Evolutionary conservation across 2,329 filamentous ascomycete species (phyloP).

Genomic region (Pseudogymnoascus sp.): DNA sequence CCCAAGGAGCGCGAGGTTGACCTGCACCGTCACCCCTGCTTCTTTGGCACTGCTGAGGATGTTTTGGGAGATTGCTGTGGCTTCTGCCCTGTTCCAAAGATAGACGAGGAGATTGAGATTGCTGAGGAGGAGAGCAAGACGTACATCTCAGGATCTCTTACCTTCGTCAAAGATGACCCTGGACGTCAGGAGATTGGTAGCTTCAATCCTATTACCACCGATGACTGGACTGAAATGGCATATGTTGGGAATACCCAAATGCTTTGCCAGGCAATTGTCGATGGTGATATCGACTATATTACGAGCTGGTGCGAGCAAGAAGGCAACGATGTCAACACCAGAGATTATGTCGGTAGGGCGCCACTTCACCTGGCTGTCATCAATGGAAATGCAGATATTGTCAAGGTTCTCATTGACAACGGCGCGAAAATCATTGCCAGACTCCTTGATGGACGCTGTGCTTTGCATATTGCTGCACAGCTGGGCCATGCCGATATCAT

Average conservation of each 20-base stretch:
- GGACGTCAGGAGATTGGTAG: conserved; percentile 65
- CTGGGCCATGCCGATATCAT: conserved; percentile 63
- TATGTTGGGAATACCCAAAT: conserved; percentile 73
- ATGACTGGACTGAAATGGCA: conserved; percentile 88
- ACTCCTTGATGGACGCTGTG: conserved; percentile 70
- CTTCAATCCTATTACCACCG: conserved; percentile 73
- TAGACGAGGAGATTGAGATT: conserved; percentile 62
- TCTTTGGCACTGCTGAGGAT: conserved; percentile 69
- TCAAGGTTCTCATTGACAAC: conserved; percentile 61
- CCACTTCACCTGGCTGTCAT: conserved; percentile 70
- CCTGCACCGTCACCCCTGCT: conserved; percentile 76
- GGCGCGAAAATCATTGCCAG: conserved; percentile 67
- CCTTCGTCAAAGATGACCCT: conserved; percentile 73
- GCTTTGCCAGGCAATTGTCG: conserved; percentile 74
- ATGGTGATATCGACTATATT: conserved; percentile 62
- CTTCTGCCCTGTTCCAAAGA: conserved; percentile 61
- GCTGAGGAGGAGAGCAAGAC: conserved; percentile 65
- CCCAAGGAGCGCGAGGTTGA: conserved; percentile 65
- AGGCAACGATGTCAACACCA: conserved; percentile 59
- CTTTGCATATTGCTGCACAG: conserved; percentile 72
- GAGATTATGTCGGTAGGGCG: conserved; percentile 72
- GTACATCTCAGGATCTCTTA: conserved; percentile 65
- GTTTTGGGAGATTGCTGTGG: conserved; percentile 77
- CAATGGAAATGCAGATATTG: conserved; percentile 60
- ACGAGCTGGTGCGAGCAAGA: conserved; percentile 62